Conservation (phyloP, 805 yeast genomes). For the Candida argentea region DNA sequence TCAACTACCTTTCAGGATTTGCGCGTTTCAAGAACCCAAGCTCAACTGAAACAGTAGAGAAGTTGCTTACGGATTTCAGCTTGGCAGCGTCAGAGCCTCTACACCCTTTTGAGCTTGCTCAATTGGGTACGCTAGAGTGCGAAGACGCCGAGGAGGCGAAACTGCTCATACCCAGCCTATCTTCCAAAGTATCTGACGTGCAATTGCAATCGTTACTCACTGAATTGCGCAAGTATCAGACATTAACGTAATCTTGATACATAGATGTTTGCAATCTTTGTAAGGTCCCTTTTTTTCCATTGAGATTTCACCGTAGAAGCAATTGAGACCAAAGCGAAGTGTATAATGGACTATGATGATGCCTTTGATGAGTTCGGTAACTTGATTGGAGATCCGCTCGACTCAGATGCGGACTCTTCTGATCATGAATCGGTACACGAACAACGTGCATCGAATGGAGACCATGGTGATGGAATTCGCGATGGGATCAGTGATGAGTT, state of each 20-base stretch:
- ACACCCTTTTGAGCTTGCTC: conserved; percentile 95
- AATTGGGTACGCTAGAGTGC: conserved; percentile 80
- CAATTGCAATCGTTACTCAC: conserved; percentile 82
- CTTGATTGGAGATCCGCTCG: conserved; percentile 42
- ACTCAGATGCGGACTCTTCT: conserved; percentile 35
- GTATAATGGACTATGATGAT: conserved; percentile 48
- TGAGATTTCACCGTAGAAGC: not conserved
- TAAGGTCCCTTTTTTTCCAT: not conserved
- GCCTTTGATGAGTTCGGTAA: conserved; percentile 80
- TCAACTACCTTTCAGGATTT: conserved; percentile 76
- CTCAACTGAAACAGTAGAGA: conserved; percentile 89
- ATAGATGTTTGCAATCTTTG: too few species aligned
- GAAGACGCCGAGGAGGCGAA: conserved; percentile 97
- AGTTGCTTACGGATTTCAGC: conserved; percentile 64
- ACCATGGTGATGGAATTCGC: conserved; percentile 7
- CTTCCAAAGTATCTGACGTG: conserved; percentile 70
- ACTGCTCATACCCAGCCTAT: conserved; percentile 82
- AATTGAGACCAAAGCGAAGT: not conserved
- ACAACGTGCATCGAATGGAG: conserved; percentile 4
- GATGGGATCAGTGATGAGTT: conserved; percentile 7
- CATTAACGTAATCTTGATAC: conserved; percentile 21
- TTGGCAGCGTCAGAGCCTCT: conserved; percentile 38
- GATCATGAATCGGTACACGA: conserved; percentile 1
- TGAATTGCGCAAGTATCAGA: conserved; percentile 59
- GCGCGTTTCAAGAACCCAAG: conserved; percentile 88